A percentile compares a stretch with the other conserved stretches of the same genome.
These are phyloP conservation scores for Boletus reticulatus DNA, from an alignment of 768 basidiomycete species.

Conservation along the genomic window DNA sequence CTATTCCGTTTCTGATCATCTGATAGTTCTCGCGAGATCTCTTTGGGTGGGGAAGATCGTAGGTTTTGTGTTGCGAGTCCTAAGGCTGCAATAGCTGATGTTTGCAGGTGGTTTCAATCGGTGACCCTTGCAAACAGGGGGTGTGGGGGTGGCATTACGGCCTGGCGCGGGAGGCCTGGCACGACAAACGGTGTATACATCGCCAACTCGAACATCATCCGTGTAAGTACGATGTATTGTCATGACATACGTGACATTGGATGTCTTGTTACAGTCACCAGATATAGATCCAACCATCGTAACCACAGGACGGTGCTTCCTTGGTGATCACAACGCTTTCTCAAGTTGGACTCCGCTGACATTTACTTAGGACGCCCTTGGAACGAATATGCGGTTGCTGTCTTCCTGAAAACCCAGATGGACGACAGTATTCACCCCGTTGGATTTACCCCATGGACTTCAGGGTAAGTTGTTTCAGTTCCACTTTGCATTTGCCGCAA, in stretches of 20 bases:
- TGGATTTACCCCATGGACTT: conserved; percentile 49
- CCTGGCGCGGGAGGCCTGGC: conserved; percentile 52
- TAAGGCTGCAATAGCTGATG: background rate
- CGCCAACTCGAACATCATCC: conserved; percentile 51
- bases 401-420: conserved; percentile 57
- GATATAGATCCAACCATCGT: conserved; percentile 52
- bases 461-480: conserved; percentile 12
- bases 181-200: conserved; percentile 54
- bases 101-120: conserved; percentile 56
- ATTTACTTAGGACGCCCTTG: conserved; percentile 46
- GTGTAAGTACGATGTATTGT: conserved; percentile 36
- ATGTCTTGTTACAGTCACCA: conserved; percentile 42
- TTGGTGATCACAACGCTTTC: conserved; percentile 35
- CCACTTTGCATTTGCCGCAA: background rate
- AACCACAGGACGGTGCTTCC: conserved; percentile 45
- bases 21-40: conserved; percentile 1
- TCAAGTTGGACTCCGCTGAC: background rate
- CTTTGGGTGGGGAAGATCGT: conserved; percentile 14
- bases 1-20: background rate
- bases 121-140: conserved; percentile 58
- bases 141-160: conserved; percentile 63
- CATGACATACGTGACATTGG: background rate
- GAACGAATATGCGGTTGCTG: conserved; percentile 56
- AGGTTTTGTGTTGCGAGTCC: background rate
- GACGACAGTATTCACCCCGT: conserved; percentile 50